Base-by-base conservation (phyloP, 257 asterid genomes). In the Gentiana macrophylla region DNA sequence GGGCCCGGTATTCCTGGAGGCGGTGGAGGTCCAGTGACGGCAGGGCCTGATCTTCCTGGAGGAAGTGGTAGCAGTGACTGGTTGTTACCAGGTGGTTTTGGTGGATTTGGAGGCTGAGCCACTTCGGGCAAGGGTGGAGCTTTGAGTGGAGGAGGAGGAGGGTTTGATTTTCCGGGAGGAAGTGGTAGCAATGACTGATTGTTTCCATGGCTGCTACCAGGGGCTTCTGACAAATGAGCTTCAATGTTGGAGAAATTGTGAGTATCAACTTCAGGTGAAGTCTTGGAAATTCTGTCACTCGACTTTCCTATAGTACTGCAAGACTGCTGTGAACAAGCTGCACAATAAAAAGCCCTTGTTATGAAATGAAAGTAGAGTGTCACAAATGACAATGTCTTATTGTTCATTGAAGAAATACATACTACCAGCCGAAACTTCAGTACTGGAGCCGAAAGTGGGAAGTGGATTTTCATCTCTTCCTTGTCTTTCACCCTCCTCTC, bases 401-500 rank as follows among this genome's bases (percentile, higher is more conserved):
- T 50, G 50, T 62, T 24, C 47, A 51, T 32, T 34, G 55, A 15
- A 32, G 15, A 35, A 57, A 15, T 53, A 24, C 24, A 24, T 24
- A 24, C 24, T 77, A 86, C 94, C 94, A 54, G 80, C 79, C 53
- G 84, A 72, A 55, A 75, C 37, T 66, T 71, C 69, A 67, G 85
- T 71, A 24, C 87, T 71, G 24, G 74, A 32, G 53, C 70, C 48
- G 54, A 72, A 50, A 67, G 75, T 78, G 60, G 83, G 82, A 70
- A 82, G 90, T 56, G 91, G 93, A 53, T 83, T 87, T 62, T 74
- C 94, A 7, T 81, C 94, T 62, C 84, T 70, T 35, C 79, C 85
- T 62, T 76, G 85, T 57, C 77, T 65, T 13, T 68, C 79, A 72
- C 67, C 92, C 5, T 66, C 94, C 7, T 77, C 87, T 58, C 78